These are phyloP conservation scores for Boletus vermiculosoides DNA, from an alignment of 768 basidiomycete species.

Conservation along the genomic window DNA sequence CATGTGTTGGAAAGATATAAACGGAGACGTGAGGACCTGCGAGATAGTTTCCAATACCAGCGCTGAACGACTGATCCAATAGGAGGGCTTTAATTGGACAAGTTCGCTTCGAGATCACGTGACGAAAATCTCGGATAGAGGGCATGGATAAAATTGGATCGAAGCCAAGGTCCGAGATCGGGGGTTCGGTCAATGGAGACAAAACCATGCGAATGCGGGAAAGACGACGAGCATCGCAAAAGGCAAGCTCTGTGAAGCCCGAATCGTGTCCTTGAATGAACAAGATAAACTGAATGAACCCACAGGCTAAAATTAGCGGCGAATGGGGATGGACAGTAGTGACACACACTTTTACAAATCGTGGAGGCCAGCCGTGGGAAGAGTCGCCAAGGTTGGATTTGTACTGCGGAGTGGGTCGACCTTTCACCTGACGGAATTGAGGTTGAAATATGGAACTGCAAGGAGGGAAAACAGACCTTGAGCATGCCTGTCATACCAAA, in stretches of 20 bases:
- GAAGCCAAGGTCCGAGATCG: constrained; percentile 72
- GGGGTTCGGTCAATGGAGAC: constrained; percentile 59
- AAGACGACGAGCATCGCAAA: constrained; percentile 68
- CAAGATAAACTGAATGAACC: constrained; percentile 52
- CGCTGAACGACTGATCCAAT: constrained; percentile 76
- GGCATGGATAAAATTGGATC: constrained; percentile 76
- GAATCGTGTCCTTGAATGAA: constrained; percentile 46
- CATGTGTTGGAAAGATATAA: neutral
- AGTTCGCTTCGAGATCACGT: constrained; percentile 48
- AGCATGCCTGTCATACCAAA: constrained; percentile 90
- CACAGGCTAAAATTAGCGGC: neutral
- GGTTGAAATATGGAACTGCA: neutral
- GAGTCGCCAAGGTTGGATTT: constrained; percentile 41
- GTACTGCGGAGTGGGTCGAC: constrained; percentile 49
- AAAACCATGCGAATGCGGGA: constrained; percentile 65
- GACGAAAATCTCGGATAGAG: constrained; percentile 47
- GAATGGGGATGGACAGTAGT: neutral
- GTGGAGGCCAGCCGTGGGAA: constrained; percentile 60
- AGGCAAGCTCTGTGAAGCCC: constrained; percentile 53
- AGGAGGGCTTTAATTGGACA: constrained; percentile 76
- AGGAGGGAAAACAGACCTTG: constrained; percentile 40
- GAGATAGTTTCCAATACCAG: constrained; percentile 82
- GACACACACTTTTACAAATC: constrained; percentile 55
- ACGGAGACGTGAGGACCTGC: constrained; percentile 45
- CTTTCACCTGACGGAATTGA: constrained; percentile 40